These are phyloP conservation scores for Boletus sp. DNA, from an alignment of 768 basidiomycete species.

Conservation along the genomic window DNA sequence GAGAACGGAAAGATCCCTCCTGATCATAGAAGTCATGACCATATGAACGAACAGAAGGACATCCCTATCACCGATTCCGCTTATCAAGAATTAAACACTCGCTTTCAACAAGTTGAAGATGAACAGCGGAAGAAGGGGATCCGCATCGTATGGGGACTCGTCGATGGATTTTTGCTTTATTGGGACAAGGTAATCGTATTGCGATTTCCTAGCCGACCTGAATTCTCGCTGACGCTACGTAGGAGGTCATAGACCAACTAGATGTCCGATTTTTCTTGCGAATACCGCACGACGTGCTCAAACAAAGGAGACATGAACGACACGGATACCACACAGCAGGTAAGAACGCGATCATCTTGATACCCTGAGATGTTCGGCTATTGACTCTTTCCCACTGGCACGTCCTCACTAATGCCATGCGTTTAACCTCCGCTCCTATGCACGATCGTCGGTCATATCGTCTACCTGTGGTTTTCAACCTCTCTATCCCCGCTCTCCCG, in stretches of 20 bases:
- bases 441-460: conserved; percentile 1
- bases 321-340: conserved; percentile 90
- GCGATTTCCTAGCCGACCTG: neutral
- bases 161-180: conserved; percentile 94
- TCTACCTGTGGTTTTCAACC: neutral
- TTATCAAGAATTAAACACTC: conserved; percentile 45
- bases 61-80: conserved; percentile 53
- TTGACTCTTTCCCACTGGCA: conserved; percentile 26
- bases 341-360: conserved; percentile 36
- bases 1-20: conserved; percentile 64
- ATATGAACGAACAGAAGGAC: conserved; percentile 83
- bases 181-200: conserved; percentile 66
- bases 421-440: conserved; percentile 19
- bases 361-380: conserved; percentile 11
- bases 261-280: conserved; percentile 86
- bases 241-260: conserved; percentile 70
- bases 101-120: conserved; percentile 51
- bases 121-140: conserved; percentile 40
- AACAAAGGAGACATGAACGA: conserved; percentile 71
- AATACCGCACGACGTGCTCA: conserved; percentile 73
- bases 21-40: conserved; percentile 82
- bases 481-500: conserved; percentile 5
- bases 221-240: conserved; percentile 6
- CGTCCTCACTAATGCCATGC: conserved; percentile 26
- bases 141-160: conserved; percentile 72